phyloP scores from a whole-genome alignment of 2,329 filamentous ascomycete species.

The Colletotrichum higginsianum region DNA sequence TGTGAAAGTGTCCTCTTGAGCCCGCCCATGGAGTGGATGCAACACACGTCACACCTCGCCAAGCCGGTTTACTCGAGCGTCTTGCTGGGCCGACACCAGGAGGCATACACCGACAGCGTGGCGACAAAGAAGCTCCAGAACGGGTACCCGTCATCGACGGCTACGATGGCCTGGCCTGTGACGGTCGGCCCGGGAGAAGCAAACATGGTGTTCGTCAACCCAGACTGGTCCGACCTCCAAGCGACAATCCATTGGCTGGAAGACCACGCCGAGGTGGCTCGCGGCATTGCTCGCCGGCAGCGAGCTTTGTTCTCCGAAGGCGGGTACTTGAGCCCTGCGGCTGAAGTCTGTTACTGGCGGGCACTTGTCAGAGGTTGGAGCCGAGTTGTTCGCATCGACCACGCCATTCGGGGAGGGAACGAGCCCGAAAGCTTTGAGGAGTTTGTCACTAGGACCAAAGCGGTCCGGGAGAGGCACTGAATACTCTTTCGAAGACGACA shows the following conservation, averaged over 20 bases:
- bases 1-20: slow-evolving; percentile 64
- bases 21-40: slow-evolving; percentile 63
- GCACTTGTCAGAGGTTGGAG: slow-evolving; percentile 64
- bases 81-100: slow-evolving; percentile 39
- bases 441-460: slow-evolving; percentile 17
- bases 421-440: slow-evolving; percentile 43
- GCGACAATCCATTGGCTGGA: slow-evolving; percentile 62
- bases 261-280: slow-evolving; percentile 58
- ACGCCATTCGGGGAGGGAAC: slow-evolving; percentile 35
- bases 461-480: slow-evolving; percentile 4
- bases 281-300: slow-evolving; percentile 64
- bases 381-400: slow-evolving; percentile 55
- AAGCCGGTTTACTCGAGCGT: slow-evolving; percentile 59
- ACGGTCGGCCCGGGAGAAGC: slow-evolving; percentile 54
- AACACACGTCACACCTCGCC: slow-evolving; percentile 65
- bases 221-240: slow-evolving; percentile 67
- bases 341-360: slow-evolving; percentile 69
- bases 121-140: not conserved
- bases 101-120: no score
- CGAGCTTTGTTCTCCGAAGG: slow-evolving; percentile 58
- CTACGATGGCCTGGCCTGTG: slow-evolving; percentile 55
- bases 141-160: slow-evolving; percentile 4
- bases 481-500: not conserved
- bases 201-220: slow-evolving; percentile 65
- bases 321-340: slow-evolving; percentile 65